Percentiles rank a stretch among this genome's conserved stretches.
Conservation (phyloP, 2,329 filamentous ascomycete genomes). For the Fonsecaea nubica region DNA sequence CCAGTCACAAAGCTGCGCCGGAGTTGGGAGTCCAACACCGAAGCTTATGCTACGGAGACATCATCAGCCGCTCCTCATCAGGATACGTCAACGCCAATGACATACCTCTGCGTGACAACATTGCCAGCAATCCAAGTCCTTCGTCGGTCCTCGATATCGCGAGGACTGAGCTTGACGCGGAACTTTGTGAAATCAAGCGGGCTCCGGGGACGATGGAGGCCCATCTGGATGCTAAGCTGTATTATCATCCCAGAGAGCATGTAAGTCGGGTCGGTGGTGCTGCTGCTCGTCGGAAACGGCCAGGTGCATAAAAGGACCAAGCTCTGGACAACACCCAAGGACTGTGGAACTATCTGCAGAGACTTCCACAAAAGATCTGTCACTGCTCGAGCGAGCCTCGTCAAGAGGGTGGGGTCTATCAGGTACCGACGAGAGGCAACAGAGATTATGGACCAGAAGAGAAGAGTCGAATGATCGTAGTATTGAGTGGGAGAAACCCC, state of each 20-base stretch:
- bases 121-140: conserved; percentile 72
- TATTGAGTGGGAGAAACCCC: conserved; percentile 61
- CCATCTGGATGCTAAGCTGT: conserved; percentile 69
- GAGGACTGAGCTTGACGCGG: conserved; percentile 60
- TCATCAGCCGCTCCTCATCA: background rate
- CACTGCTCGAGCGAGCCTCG: conserved; percentile 58
- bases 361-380: conserved; percentile 68
- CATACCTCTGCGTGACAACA: conserved; percentile 62
- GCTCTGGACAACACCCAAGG: conserved; percentile 68
- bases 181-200: conserved; percentile 61
- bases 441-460: conserved; percentile 71
- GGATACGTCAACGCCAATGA: too few relatives aligned
- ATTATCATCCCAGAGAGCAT: conserved; percentile 70
- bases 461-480: conserved; percentile 61
- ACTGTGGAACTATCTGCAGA: conserved; percentile 64
- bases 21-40: conserved; percentile 21
- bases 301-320: conserved; percentile 68
- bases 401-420: conserved; percentile 59
- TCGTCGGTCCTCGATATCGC: conserved; percentile 67
- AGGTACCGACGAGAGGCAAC: conserved; percentile 66
- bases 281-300: conserved; percentile 68
- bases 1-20: conserved; percentile 18
- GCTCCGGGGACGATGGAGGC: conserved; percentile 67
- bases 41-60: conserved; percentile 20
- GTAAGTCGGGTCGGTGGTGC: conserved; percentile 68